These are phyloP conservation scores for Fraxinus xanthoxyloides DNA, from an alignment of 305 asterid genomes.

Conservation along the genomic window DNA sequence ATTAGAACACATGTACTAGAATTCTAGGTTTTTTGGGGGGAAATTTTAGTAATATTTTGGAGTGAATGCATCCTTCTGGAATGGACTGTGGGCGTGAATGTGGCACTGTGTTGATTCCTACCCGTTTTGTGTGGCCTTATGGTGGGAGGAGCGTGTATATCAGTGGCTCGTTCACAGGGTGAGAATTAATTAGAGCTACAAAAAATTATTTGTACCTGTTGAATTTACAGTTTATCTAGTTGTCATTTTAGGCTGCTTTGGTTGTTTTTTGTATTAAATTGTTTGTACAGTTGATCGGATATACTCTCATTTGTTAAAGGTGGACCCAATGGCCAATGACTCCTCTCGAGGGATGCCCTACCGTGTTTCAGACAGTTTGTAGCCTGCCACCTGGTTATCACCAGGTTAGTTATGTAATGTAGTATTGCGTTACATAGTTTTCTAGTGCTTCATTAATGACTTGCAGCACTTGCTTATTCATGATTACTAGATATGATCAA, in stretches of 20 bases:
- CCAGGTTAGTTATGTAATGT: slow-evolving; percentile 56
- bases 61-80: slow-evolving; percentile 52
- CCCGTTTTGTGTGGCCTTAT: slow-evolving; percentile 89
- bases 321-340: slow-evolving; percentile 94
- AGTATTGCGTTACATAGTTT: background rate
- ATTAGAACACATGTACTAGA: slow-evolving; percentile 31
- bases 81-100: slow-evolving; percentile 68
- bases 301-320: slow-evolving; percentile 35
- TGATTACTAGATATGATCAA: background rate
- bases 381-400: slow-evolving; percentile 86
- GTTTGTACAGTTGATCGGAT: slow-evolving; percentile 10
- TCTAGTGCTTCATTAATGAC: background rate
- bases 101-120: slow-evolving; percentile 61
- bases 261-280: background rate
- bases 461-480: background rate
- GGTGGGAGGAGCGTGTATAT: slow-evolving; percentile 84
- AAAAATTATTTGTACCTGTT: background rate
- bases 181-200: slow-evolving; percentile 27
- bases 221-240: background rate
- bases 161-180: slow-evolving; percentile 95
- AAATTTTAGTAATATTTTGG: slow-evolving; percentile 24
- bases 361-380: slow-evolving; percentile 86
- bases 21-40: slow-evolving; percentile 25
- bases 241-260: background rate
- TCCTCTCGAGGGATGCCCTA: slow-evolving; percentile 94